Evolutionary conservation across 2,329 filamentous ascomycete genomes (phyloP).

Genomic region (Pseudogymnoascus sp.): DNA sequence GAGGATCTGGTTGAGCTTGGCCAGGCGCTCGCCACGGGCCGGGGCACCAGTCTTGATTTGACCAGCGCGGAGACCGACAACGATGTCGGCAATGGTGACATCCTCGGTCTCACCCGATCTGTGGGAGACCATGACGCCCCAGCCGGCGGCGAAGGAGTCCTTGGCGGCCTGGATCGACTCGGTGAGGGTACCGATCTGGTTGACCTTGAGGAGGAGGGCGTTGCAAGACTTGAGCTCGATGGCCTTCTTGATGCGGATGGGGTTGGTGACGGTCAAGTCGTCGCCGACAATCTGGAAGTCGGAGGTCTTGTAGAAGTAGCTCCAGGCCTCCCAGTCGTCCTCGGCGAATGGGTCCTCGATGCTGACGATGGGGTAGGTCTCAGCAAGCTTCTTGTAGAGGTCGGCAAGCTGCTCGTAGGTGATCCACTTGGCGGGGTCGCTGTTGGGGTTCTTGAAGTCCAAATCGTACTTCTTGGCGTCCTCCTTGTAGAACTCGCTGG

Average conservation of each 20-base stretch:
- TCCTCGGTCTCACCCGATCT: conserved; percentile 99
- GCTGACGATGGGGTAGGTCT: conserved; percentile 97
- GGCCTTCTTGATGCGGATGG: conserved; percentile 97
- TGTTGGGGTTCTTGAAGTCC: conserved; percentile 99
- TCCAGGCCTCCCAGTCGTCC: conserved; percentile 99
- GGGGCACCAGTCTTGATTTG: conserved; percentile 99
- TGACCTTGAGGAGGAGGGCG: conserved; percentile 96
- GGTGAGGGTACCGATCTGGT: conserved; percentile 98
- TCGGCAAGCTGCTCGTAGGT: conserved; percentile 95
- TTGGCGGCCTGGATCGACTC: conserved; percentile 99
- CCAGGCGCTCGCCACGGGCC: conserved; percentile 91
- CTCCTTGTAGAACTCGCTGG: conserved; percentile 98
- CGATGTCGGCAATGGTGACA: conserved; percentile 97
- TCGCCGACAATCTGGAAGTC: conserved; percentile 98
- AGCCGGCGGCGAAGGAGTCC: conserved; percentile 90
- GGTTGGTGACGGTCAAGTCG: conserved; percentile 98
- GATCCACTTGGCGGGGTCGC: conserved; percentile 93
- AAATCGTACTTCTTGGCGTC: conserved; percentile 99
- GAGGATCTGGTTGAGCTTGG: conserved; percentile 99
- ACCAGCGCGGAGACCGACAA: conserved; percentile 89
- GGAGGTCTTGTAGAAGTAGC: conserved; percentile 99
- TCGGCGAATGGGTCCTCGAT: conserved; percentile 99
- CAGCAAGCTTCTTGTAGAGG: conserved; percentile 75
- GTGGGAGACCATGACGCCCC: conserved; percentile 99
- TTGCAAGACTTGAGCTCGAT: conserved; percentile 99